Conservation (phyloP, 257 asterid genomes). For the Solanum microdontum region DNA sequence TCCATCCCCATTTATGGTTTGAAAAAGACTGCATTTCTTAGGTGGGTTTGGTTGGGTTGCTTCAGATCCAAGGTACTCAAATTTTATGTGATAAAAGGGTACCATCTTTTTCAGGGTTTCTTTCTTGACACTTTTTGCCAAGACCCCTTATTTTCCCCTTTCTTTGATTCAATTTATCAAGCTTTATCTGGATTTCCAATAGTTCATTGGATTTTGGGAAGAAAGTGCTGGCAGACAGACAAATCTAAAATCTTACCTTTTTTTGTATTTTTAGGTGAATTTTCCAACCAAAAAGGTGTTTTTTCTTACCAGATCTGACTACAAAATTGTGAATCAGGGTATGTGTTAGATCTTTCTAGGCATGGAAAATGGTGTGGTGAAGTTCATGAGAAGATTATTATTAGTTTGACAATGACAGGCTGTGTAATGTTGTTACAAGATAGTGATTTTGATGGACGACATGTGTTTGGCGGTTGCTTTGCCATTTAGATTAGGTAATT, state of each 20-base stretch:
- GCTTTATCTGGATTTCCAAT: constrained; percentile 3
- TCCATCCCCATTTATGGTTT: background rate
- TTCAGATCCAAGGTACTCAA: constrained; percentile 88
- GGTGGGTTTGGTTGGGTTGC: constrained; percentile 27
- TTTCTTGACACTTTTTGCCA: constrained; percentile 28
- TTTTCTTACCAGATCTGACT: constrained; percentile 38
- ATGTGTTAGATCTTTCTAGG: constrained; percentile 8
- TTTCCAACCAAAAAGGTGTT: constrained; percentile 18
- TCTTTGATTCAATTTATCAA: constrained; percentile 10
- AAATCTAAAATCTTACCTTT: constrained; percentile 6
- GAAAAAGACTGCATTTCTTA: constrained; percentile 18
- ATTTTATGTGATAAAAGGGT: constrained; percentile 24
- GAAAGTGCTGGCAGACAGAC: constrained; percentile 10
- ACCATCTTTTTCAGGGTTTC: constrained; percentile 37
- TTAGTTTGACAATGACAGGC: constrained; percentile 51
- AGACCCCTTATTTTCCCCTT: constrained; percentile 15
- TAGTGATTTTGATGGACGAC: constrained; percentile 47
- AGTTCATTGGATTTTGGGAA: constrained; percentile 32
- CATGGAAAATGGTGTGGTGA: constrained; percentile 25
- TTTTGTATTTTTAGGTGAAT: background rate
- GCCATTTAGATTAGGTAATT: constrained; percentile 54
- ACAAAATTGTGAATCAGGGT: constrained; percentile 6
- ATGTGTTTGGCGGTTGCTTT: constrained; percentile 34
- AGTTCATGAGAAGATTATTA: constrained; percentile 7
- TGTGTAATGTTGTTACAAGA: constrained; percentile 18